Conservation (phyloP, 2,329 filamentous ascomycete species). For the Exserohilum rostratum region DNA sequence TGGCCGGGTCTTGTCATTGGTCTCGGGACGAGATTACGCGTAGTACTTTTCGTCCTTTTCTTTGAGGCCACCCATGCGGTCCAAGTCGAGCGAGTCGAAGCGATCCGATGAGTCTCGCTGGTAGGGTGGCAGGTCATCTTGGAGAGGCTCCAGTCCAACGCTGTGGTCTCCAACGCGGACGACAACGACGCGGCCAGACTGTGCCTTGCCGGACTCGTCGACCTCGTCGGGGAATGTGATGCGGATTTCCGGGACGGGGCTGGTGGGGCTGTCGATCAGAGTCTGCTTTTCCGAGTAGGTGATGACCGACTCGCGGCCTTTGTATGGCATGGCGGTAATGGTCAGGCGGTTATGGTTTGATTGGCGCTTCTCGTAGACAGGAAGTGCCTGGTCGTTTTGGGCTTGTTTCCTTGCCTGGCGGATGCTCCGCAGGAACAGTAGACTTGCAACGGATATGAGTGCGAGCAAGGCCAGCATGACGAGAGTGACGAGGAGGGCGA, state of each 20-base stretch:
- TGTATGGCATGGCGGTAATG: conserved; percentile 52
- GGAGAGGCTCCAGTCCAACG: conserved; percentile 85
- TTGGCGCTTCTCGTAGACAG: conserved; percentile 68
- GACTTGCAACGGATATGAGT: conserved; percentile 68
- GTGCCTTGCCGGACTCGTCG: conserved; percentile 77
- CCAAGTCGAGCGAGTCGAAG: conserved; percentile 93
- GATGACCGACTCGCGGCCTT: conserved; percentile 70
- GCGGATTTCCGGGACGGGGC: conserved; percentile 89
- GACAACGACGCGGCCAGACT: conserved; percentile 86
- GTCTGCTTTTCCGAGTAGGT: conserved; percentile 81
- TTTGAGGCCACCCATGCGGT: conserved; percentile 90
- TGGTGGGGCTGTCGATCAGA: conserved; percentile 78
- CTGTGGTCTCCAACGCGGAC: conserved; percentile 89
- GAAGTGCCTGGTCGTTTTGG: conserved; percentile 60
- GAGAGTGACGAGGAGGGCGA: conserved; percentile 80
- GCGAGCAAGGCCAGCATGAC: conserved; percentile 78
- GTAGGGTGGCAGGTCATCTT: conserved; percentile 84
- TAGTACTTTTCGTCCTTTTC: conserved; percentile 74
- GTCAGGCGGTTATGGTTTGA: conserved; percentile 64
- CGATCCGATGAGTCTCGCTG: conserved; percentile 78
- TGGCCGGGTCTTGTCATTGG: conserved; percentile 23
- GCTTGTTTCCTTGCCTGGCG: conserved; percentile 56
- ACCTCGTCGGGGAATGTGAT: conserved; percentile 98
- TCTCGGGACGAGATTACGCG: conserved; percentile 25
- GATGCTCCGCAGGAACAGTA: conserved; percentile 75